Evolutionary conservation across 2,329 filamentous ascomycete species (phyloP).

Genomic region (Didymella pomorum): DNA sequence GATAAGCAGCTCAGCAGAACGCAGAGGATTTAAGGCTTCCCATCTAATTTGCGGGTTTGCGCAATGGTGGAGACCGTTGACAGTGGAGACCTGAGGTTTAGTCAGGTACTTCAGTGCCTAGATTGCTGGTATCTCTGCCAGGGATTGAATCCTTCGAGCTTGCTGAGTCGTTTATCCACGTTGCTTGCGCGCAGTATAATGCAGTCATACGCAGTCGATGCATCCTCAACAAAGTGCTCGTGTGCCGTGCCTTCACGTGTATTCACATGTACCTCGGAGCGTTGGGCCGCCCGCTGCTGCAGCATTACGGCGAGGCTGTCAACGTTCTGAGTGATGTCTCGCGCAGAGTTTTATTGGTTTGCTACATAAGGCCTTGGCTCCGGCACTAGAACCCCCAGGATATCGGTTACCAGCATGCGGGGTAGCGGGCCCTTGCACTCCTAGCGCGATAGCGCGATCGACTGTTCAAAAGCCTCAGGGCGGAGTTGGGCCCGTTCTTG

Average conservation of each 20-base stretch:
- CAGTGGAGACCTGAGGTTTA: background rate
- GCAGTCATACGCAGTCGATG: background rate
- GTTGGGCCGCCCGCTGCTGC: background rate
- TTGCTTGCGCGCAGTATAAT: no score
- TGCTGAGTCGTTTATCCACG: background rate
- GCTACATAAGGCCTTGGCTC: conserved; percentile 5
- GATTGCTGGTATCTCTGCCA: background rate
- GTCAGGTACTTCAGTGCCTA: background rate
- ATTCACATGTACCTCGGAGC: conserved; percentile 7
- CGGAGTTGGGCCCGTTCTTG: conserved; percentile 13
- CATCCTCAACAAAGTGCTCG: conserved; percentile 1
- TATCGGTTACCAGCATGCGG: conserved; percentile 13
- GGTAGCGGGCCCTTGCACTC: conserved; percentile 18
- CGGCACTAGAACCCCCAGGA: conserved; percentile 12
- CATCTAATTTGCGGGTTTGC: background rate
- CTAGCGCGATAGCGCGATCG: conserved; percentile 14
- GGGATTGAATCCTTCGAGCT: background rate
- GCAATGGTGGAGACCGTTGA: background rate
- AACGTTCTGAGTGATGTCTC: conserved; percentile 4
- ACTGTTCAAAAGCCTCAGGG: background rate
- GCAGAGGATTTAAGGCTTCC: background rate
- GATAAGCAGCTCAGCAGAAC: background rate
- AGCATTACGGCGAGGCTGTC: conserved; percentile 5
- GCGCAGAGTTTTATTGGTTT: conserved; percentile 14
- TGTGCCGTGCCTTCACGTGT: conserved; percentile 15